A percentile compares a stretch with the other conserved stretches of the same genome.
Conservation (phyloP, 208 protist genomes). For the Crithidia thermophila region DNA sequence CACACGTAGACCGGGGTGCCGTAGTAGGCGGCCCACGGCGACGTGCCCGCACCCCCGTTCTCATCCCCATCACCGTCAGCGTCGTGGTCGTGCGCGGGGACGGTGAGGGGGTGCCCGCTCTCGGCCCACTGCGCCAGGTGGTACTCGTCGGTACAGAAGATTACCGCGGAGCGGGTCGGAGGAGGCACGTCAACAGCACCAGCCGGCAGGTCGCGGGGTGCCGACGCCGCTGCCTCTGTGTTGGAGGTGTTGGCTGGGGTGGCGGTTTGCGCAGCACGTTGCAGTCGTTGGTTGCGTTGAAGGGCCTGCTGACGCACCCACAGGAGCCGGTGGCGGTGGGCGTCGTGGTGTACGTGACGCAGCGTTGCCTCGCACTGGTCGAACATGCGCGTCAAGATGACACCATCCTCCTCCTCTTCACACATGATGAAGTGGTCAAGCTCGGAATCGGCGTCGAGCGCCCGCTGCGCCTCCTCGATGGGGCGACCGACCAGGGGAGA, state of each 20-base stretch:
- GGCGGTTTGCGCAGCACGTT: too few species aligned
- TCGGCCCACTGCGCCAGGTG: conserved; percentile 10
- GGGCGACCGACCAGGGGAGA: background rate
- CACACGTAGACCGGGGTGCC: conserved; percentile 17
- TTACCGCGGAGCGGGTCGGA: background rate
- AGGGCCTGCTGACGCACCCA: conserved; percentile 6
- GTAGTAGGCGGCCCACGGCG: background rate
- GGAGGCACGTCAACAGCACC: background rate
- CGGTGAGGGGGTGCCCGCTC: background rate
- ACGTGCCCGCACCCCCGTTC: too few species aligned
- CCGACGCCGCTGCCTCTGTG: too few species aligned
- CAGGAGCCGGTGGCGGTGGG: conserved; percentile 3
- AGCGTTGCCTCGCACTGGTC: conserved; percentile 6
- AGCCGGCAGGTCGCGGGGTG: too few species aligned
- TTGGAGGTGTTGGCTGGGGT: too few species aligned
- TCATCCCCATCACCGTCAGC: background rate
- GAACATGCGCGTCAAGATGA: background rate
- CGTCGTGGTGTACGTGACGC: conserved; percentile 9
- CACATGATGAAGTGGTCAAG: background rate
- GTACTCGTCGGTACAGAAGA: conserved; percentile 12
- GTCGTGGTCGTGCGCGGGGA: background rate
- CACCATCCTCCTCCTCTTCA: background rate
- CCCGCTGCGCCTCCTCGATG: background rate
- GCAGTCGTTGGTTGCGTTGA: too few species aligned
- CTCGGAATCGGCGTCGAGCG: background rate